These are phyloP conservation scores for Alternaria atra DNA, from an alignment of 2,329 filamentous ascomycete species.

Conservation along the genomic window DNA sequence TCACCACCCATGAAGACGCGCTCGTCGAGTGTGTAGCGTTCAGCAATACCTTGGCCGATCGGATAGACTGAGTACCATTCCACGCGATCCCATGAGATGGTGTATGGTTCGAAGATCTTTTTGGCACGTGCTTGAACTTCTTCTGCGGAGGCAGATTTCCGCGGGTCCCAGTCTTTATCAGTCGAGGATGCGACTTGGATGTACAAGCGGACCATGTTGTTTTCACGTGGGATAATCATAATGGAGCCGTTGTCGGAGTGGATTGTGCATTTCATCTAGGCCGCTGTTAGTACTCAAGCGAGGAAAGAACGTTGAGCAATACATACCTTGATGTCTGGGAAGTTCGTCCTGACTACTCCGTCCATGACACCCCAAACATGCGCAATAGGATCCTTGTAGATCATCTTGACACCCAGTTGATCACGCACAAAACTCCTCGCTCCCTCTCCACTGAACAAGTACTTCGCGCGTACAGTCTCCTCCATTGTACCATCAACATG, in stretches of 20 bases:
- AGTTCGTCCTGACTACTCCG: conserved; percentile 68
- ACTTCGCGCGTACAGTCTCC: conserved; percentile 72
- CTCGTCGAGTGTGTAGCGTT: conserved; percentile 70
- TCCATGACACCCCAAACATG: conserved; percentile 75
- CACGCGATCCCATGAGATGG: conserved; percentile 69
- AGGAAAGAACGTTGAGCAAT: neutral
- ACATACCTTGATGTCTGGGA: conserved; percentile 68
- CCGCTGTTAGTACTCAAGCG: conserved; percentile 12
- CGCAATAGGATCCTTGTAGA: conserved; percentile 69
- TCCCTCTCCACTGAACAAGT: conserved; percentile 70
- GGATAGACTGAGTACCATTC: conserved; percentile 74
- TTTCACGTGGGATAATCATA: conserved; percentile 68
- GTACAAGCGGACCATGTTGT: conserved; percentile 64
- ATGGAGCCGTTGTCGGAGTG: conserved; percentile 70
- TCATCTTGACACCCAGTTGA: conserved; percentile 72
- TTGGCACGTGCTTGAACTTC: conserved; percentile 67
- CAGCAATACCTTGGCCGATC: conserved; percentile 72
- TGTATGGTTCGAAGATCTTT: conserved; percentile 68
- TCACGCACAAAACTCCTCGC: conserved; percentile 68
- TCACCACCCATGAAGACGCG: conserved; percentile 73
- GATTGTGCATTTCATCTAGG: conserved; percentile 72
- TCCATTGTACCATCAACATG: conserved; percentile 76
- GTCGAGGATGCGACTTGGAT: conserved; percentile 70
- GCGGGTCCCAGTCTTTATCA: conserved; percentile 68
- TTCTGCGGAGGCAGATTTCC: conserved; percentile 67